phyloP scores from a whole-genome alignment of 345 rosid genomes.

The Rhodomyrtus tomentosa region DNA sequence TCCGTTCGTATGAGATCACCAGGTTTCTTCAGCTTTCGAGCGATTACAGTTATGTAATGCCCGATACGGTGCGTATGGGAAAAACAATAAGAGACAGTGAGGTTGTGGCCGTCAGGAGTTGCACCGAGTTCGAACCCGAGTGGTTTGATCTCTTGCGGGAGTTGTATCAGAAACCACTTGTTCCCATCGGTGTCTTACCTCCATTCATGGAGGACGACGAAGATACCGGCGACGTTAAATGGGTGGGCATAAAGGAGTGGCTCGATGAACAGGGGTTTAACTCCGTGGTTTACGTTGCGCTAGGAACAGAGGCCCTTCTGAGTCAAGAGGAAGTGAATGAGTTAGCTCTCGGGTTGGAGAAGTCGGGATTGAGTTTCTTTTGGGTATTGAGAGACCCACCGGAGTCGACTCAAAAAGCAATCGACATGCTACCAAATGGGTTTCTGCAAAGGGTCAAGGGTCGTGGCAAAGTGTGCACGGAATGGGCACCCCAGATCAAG shows the following conservation, averaged over 20 bases:
- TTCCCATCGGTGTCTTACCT: slow-evolving; percentile 42
- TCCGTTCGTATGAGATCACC: slow-evolving; percentile 10
- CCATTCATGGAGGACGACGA: slow-evolving; percentile 3
- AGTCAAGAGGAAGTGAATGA: slow-evolving; percentile 13
- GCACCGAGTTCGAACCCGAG: slow-evolving; percentile 36
- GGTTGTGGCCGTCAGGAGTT: slow-evolving; percentile 19
- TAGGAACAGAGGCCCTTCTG: slow-evolving; percentile 31
- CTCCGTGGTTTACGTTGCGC: slow-evolving; percentile 22
- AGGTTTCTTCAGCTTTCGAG: slow-evolving; percentile 2
- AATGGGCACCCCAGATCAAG: slow-evolving; percentile 36
- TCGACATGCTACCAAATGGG: slow-evolving; percentile 18
- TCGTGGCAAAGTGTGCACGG: slow-evolving; percentile 17
- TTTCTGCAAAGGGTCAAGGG: slow-evolving; percentile 17
- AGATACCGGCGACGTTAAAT: not conserved
- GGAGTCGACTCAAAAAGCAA: slow-evolving; percentile 11
- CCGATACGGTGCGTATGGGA: slow-evolving; percentile 13
- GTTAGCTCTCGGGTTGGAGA: slow-evolving; percentile 29
- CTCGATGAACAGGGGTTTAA: slow-evolving; percentile 7
- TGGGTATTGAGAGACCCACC: slow-evolving; percentile 26
- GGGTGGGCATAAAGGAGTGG: slow-evolving; percentile 18
- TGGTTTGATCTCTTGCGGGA: slow-evolving; percentile 22
- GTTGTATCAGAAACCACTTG: slow-evolving; percentile 21
- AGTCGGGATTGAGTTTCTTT: slow-evolving; percentile 22
- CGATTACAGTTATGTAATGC: slow-evolving; percentile 6
- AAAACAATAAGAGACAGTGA: slow-evolving; percentile 18